A percentile compares a stretch with the other conserved stretches of the same genome.
Evolutionary conservation across 345 rosid genomes (phyloP).

Genomic region (Hypericum androsaemum): DNA sequence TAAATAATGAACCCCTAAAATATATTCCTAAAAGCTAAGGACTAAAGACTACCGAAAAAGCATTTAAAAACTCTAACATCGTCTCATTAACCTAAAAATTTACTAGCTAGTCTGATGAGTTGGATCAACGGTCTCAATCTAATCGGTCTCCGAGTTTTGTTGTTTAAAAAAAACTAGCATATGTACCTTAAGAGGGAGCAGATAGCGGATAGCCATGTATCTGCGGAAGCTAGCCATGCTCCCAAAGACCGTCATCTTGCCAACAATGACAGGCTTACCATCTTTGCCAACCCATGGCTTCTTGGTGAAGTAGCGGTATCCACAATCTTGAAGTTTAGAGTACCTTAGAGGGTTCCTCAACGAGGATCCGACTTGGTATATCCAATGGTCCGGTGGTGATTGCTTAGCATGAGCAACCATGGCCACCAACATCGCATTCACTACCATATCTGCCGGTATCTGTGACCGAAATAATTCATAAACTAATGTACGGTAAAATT

Average conservation of each 20-base stretch:
- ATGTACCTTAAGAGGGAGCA: constrained; percentile 47
- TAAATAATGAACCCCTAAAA: too few species aligned
- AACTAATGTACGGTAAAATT: background rate
- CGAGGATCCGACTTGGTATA: constrained; percentile 80
- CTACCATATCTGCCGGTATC: constrained; percentile 91
- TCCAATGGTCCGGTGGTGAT: constrained; percentile 10
- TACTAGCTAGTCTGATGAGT: too few species aligned
- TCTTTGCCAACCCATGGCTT: constrained; percentile 80
- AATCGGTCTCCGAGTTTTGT: too few species aligned
- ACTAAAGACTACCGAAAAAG: too few species aligned
- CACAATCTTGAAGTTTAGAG: constrained; percentile 31
- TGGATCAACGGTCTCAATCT: too few species aligned
- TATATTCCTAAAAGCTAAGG: too few species aligned
- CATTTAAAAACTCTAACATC: too few species aligned
- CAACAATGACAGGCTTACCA: constrained; percentile 55
- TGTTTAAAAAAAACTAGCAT: background rate
- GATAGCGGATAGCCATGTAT: constrained; percentile 66
- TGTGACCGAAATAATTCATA: constrained; percentile 1
- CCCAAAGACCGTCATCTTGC: constrained; percentile 28
- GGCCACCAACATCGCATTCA: constrained; percentile 51
- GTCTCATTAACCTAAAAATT: too few species aligned
- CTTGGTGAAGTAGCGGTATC: constrained; percentile 35
- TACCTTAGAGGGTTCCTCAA: constrained; percentile 39
- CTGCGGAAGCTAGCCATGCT: constrained; percentile 67
- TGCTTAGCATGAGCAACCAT: constrained; percentile 37